phyloP scores from a whole-genome alignment of 2,329 filamentous ascomycete species.

The Fusarium pseudocircinatum region DNA sequence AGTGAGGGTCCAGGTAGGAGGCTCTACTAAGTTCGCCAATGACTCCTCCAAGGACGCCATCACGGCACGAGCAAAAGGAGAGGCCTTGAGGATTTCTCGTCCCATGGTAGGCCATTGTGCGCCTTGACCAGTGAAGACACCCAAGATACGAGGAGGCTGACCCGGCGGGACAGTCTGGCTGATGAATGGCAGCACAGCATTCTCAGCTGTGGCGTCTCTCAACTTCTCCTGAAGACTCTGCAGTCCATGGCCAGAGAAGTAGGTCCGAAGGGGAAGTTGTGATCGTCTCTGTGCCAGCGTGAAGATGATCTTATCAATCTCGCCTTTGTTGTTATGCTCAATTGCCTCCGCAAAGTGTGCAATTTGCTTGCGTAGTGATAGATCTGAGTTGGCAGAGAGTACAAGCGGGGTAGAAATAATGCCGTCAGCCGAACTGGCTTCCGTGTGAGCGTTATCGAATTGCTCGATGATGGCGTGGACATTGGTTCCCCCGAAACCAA shows the following conservation, averaged over 20 bases:
- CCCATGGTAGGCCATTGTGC: slow-evolving; percentile 51
- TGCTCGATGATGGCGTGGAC: not conserved
- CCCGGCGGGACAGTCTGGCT: not conserved
- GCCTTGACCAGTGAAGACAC: slow-evolving; percentile 50
- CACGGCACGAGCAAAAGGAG: not conserved
- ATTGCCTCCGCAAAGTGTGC: not conserved
- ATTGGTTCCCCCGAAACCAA: slow-evolving; percentile 4
- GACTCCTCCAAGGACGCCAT: slow-evolving; percentile 31
- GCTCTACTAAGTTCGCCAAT: slow-evolving; percentile 27
- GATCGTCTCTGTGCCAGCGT: not conserved
- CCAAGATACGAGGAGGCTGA: slow-evolving; percentile 10
- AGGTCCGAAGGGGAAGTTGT: not conserved
- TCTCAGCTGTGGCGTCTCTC: not conserved
- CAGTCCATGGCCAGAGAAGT: not conserved
- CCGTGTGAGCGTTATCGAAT: not conserved
- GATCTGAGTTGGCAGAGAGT: not conserved
- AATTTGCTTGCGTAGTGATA: not conserved
- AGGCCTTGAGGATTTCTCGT: slow-evolving; percentile 28
- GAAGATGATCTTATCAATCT: not conserved
- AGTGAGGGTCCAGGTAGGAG: slow-evolving; percentile 37
- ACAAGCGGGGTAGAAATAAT: not conserved
- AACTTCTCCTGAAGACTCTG: not conserved
- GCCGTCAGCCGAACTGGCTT: not conserved
- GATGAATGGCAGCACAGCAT: not conserved
- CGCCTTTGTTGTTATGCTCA: not conserved